phyloP scores from a whole-genome alignment of 306 rosid genomes.

The Hippophae tibetana region DNA sequence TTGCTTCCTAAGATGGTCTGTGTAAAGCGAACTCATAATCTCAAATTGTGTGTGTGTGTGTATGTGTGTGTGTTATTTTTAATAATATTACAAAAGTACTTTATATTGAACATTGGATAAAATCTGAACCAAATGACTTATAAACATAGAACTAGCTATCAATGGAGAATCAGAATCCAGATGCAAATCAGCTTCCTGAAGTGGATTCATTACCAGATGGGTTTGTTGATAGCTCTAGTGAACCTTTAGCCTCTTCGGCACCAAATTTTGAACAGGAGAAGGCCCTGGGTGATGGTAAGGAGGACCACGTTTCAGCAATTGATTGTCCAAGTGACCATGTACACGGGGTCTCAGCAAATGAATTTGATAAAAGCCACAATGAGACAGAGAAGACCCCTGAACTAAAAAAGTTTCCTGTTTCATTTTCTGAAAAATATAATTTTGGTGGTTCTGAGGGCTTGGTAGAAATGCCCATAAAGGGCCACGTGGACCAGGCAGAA shows the following conservation, averaged over 20 bases:
- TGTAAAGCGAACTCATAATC: too few relatives aligned
- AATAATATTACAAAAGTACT: too few relatives aligned
- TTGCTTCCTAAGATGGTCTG: too few relatives aligned
- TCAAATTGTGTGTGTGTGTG: too few relatives aligned
- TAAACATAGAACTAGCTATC: constrained; percentile 19
- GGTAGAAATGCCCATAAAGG: constrained; percentile 25
- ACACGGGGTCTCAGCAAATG: constrained; percentile 26
- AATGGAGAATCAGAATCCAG: constrained; percentile 54
- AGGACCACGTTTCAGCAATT: constrained; percentile 22
- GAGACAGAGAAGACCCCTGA: constrained; percentile 31
- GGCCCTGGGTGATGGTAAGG: constrained; percentile 30
- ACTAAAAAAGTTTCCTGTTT: constrained; percentile 35
- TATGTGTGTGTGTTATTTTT: too few relatives aligned
- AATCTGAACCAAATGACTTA: constrained; percentile 1
- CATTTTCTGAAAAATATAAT: constrained; percentile 32
- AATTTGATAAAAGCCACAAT: constrained; percentile 34
- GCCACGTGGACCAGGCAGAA: constrained; percentile 37
- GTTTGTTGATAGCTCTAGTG: constrained; percentile 68
- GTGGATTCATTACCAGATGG: constrained; percentile 87
- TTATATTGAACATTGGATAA: too few relatives aligned
- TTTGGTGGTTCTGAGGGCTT: constrained; percentile 35
- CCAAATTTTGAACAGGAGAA: constrained; percentile 56
- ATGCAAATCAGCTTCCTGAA: constrained; percentile 82
- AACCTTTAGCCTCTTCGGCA: constrained; percentile 54
- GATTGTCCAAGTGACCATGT: constrained; percentile 27